Evolutionary conservation across 108 stramenopile genomes (phyloP).

Genomic region (Skeletonema tropicum): DNA sequence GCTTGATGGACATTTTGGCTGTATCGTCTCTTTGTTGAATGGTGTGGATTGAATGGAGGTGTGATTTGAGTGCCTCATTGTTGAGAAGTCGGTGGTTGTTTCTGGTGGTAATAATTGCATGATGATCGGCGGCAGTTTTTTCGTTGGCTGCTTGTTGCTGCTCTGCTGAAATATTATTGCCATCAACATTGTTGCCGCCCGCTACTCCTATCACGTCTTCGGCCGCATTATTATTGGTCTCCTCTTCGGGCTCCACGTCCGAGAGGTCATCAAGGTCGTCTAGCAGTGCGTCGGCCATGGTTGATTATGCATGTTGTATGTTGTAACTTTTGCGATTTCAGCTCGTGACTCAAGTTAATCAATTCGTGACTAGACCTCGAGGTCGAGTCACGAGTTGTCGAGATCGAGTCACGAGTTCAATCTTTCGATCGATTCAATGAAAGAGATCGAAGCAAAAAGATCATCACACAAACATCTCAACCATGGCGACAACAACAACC

Average conservation of each 20-base stretch:
- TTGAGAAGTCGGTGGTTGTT: slow-evolving; percentile 27
- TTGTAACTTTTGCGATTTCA: too few species aligned
- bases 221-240: slow-evolving; percentile 4
- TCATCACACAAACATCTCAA: not conserved
- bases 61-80: slow-evolving; percentile 19
- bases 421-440: not conserved
- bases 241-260: slow-evolving; percentile 65
- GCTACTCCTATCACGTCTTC: not conserved
- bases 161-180: not conserved
- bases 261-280: slow-evolving; percentile 87
- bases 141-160: not conserved
- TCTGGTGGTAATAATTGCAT: not conserved
- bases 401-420: too few species aligned
- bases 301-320: too few species aligned
- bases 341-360: too few species aligned
- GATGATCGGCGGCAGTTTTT: not conserved
- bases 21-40: slow-evolving; percentile 27
- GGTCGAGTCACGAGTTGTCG: too few species aligned
- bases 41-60: slow-evolving; percentile 22
- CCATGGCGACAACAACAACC: not conserved
- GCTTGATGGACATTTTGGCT: not conserved
- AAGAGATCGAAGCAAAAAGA: not conserved
- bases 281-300: slow-evolving; percentile 71
- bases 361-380: too few species aligned
- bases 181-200: not conserved